Conservation (phyloP, 2,329 filamentous ascomycete species). For the Penicillium sp. region DNA sequence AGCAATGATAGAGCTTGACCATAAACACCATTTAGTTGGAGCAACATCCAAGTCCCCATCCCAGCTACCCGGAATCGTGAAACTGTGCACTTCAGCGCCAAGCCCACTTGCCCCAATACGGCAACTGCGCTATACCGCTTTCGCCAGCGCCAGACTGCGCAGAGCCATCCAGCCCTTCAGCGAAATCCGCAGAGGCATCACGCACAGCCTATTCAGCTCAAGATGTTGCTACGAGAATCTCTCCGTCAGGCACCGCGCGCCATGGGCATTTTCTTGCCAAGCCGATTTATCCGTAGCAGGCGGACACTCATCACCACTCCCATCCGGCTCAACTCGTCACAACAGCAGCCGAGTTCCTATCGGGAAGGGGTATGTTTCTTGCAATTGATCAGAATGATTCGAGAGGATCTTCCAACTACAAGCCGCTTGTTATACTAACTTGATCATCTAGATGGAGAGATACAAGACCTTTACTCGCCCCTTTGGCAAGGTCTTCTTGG, state of each 20-base stretch:
- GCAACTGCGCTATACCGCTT: conserved; percentile 11
- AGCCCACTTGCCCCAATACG: conserved; percentile 7
- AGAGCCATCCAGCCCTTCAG: conserved; percentile 1
- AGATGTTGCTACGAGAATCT: conserved; percentile 13
- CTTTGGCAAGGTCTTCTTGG: conserved; percentile 49
- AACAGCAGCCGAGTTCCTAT: conserved; percentile 21
- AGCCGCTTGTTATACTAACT: not conserved
- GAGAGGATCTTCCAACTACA: not conserved
- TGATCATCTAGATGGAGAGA: conserved; percentile 33
- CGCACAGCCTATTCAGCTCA: not conserved
- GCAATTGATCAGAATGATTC: not conserved
- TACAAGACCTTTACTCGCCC: conserved; percentile 43
- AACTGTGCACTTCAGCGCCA: conserved; percentile 1
- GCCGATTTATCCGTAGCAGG: not conserved
- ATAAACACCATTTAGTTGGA: not conserved
- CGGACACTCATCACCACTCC: conserved; percentile 11
- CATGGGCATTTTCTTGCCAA: not conserved
- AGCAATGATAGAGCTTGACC: too few relatives aligned
- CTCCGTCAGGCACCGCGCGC: not conserved
- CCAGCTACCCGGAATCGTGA: not conserved
- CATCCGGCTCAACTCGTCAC: conserved; percentile 6
- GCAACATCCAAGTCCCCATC: not conserved
- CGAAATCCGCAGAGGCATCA: not conserved
- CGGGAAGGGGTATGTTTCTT: conserved; percentile 29
- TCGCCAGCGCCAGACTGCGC: conserved; percentile 7